A percentile compares a stretch with the other conserved stretches of the same genome.
phyloP scores from a whole-genome alignment of 2,329 filamentous ascomycete species.

The Fusarium acutatum region DNA sequence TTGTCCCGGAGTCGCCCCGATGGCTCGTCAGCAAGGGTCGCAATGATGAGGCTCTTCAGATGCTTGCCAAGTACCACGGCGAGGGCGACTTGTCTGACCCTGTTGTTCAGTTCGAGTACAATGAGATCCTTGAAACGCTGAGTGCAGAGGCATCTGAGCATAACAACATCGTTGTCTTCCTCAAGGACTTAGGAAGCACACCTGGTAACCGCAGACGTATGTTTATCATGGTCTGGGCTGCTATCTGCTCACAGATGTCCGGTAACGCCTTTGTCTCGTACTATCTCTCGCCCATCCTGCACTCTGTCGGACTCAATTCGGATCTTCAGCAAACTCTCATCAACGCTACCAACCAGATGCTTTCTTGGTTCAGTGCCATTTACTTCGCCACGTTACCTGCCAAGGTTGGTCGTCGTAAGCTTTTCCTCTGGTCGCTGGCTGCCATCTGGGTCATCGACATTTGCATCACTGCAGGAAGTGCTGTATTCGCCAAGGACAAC shows the following conservation, averaged over 20 bases:
- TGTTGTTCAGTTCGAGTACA: background rate
- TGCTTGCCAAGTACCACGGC: background rate
- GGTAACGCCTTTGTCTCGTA: background rate
- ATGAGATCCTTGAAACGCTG: background rate
- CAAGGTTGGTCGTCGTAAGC: background rate
- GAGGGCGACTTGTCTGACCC: background rate
- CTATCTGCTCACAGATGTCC: background rate
- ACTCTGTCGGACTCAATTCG: background rate
- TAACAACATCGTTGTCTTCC: background rate
- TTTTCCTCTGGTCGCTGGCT: background rate
- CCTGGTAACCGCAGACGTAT: background rate
- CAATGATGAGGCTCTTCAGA: background rate
- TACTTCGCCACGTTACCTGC: background rate
- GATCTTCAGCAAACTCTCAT: background rate
- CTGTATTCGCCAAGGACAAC: background rate
- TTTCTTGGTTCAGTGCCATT: background rate
- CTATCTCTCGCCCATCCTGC: background rate
- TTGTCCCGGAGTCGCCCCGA: background rate
- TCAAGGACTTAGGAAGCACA: background rate
- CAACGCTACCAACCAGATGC: background rate
- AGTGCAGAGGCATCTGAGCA: background rate
- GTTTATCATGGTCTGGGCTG: background rate
- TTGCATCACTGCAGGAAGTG: background rate
- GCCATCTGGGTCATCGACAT: background rate
- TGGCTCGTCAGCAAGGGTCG: background rate